phyloP scores from a whole-genome alignment of 176 grass and related monocot genomes.

The Triticum monococcum region DNA sequence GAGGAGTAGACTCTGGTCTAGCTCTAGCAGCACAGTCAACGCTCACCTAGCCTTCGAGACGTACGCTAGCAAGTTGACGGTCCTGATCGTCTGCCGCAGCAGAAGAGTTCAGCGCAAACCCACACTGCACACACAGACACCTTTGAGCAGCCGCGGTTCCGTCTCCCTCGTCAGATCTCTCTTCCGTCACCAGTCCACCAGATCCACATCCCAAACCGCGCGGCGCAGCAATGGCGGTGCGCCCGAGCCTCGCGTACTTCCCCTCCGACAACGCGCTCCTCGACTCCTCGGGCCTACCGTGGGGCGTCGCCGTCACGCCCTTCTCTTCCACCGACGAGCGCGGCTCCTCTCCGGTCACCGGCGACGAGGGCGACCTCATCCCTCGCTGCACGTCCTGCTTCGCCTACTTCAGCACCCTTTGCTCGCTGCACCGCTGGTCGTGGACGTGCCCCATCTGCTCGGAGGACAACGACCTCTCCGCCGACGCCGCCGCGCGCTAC shows the following conservation, averaged over 20 bases:
- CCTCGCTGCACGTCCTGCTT: constrained; percentile 89
- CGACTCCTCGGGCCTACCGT: constrained; percentile 64
- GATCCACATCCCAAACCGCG: constrained; percentile 30
- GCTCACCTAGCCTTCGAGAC: not conserved
- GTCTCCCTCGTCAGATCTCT: constrained; percentile 17
- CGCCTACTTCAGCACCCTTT: constrained; percentile 72
- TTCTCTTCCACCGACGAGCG: constrained; percentile 73
- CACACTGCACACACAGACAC: not conserved
- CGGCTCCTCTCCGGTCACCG: constrained; percentile 37
- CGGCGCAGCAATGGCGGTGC: constrained; percentile 59
- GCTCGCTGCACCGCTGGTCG: constrained; percentile 73
- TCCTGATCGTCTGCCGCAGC: not conserved
- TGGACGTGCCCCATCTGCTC: constrained; percentile 82
- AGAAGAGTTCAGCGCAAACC: not conserved
- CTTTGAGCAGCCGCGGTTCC: too few relatives aligned
- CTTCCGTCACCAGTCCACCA: not conserved
- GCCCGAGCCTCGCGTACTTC: constrained; percentile 71
- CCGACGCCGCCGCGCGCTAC: constrained; percentile 52
- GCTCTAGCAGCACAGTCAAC: not conserved
- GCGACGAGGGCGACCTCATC: constrained; percentile 56
- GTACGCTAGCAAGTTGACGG: constrained; percentile 2
- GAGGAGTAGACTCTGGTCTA: not conserved
- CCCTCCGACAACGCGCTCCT: constrained; percentile 54
- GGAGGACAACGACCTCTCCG: constrained; percentile 55
- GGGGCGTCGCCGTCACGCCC: constrained; percentile 75